Evolutionary conservation across 2,329 filamentous ascomycete genomes (phyloP).

Genomic region (Epichloe typhina): DNA sequence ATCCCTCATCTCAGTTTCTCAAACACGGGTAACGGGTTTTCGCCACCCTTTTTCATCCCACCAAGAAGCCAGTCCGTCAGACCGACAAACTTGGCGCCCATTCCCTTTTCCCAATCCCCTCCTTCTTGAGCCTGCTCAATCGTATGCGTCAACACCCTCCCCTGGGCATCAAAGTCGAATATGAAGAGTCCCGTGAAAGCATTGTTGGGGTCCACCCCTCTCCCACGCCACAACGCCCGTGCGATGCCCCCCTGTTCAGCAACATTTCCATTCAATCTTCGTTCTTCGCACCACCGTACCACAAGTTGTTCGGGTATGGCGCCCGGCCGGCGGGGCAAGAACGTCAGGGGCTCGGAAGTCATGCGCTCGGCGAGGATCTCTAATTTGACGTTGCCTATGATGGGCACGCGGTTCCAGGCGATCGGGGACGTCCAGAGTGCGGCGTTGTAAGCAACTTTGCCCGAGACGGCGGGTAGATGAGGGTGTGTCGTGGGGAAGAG

Average conservation of each 20-base stretch:
- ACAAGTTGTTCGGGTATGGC: slow-evolving; percentile 66
- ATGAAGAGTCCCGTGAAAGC: slow-evolving; percentile 88
- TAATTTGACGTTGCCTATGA: slow-evolving; percentile 80
- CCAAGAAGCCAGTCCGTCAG: slow-evolving; percentile 91
- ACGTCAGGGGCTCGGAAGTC: slow-evolving; percentile 43
- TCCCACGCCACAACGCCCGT: slow-evolving; percentile 27
- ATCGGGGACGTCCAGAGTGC: slow-evolving; percentile 93
- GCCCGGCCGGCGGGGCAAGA: slow-evolving; percentile 36
- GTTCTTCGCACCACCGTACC: slow-evolving; percentile 64
- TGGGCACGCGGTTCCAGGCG: slow-evolving; percentile 85
- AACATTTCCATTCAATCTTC: slow-evolving; percentile 9
- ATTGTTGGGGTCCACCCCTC: slow-evolving; percentile 41
- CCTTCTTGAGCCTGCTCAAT: slow-evolving; percentile 88
- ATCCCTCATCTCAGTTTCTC: slow-evolving; percentile 15
- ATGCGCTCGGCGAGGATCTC: slow-evolving; percentile 86
- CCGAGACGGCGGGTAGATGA: slow-evolving; percentile 83
- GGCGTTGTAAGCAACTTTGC: slow-evolving; percentile 79
- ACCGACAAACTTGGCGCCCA: slow-evolving; percentile 74
- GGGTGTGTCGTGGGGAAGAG: slow-evolving; percentile 68
- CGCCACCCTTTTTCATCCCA: slow-evolving; percentile 38
- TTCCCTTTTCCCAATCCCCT: slow-evolving; percentile 66
- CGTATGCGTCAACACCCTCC: slow-evolving; percentile 72
- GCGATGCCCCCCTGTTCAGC: slow-evolving; percentile 27
- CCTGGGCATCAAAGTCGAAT: slow-evolving; percentile 86
- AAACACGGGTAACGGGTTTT: slow-evolving; percentile 23